Evolutionary conservation across 1,139 yeast species (phyloP).

Genomic region (Candida frijolesensis): DNA sequence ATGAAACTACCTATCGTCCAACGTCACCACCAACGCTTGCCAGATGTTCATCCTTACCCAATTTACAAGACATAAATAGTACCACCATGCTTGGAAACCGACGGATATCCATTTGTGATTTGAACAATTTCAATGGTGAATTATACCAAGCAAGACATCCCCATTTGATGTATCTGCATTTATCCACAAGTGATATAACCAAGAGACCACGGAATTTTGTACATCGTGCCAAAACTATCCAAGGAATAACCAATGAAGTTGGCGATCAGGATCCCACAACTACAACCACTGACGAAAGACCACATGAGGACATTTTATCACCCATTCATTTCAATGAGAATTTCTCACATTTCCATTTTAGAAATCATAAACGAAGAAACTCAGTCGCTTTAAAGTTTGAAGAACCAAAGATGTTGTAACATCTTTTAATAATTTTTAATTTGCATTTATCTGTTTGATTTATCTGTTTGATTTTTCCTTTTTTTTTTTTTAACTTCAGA

Average conservation of each 20-base stretch:
- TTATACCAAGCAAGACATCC: constrained; percentile 8
- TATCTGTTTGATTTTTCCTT: too few species aligned
- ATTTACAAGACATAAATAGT: constrained; percentile 11
- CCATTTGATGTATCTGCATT: constrained; percentile 4
- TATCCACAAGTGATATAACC: constrained; percentile 9
- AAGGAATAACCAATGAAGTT: background rate
- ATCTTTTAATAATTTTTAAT: background rate
- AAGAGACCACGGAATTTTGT: background rate
- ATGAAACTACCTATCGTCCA: background rate
- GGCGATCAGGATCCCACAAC: background rate
- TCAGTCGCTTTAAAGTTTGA: constrained; percentile 6
- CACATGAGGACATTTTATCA: background rate
- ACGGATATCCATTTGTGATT: constrained; percentile 26
- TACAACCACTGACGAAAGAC: background rate
- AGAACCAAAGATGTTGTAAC: constrained; percentile 5
- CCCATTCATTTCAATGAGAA: constrained; percentile 4
- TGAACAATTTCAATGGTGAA: constrained; percentile 22
- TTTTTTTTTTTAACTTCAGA: background rate
- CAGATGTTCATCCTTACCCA: constrained; percentile 15
- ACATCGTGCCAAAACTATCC: constrained; percentile 1
- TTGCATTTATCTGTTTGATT: background rate
- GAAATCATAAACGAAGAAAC: constrained; percentile 9
- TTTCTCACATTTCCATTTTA: constrained; percentile 6
- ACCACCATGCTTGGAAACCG: constrained; percentile 11
- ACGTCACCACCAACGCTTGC: background rate